Base-by-base conservation (phyloP, 306 rosid genomes). In the Myrica gale region DNA sequence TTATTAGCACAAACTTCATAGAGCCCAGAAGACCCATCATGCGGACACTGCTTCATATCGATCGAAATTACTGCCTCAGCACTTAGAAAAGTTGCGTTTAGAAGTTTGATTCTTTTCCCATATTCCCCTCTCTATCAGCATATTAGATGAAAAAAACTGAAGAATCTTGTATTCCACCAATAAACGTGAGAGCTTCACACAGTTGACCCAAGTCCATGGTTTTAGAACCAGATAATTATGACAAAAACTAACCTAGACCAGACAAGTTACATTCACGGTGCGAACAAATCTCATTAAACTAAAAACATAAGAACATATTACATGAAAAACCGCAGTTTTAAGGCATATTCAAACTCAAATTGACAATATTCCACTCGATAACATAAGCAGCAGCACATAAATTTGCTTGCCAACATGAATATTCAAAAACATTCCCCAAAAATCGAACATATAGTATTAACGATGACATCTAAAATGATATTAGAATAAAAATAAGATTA, bases 141-240 rank as follows among this genome's bases (percentile, higher is more conserved):
- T 17, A 66, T 41, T 60, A 66, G 50, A 21, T 42, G 9, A 16
- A 62, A 1, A 17, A n/a, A 54, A 17, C 2, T 54, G 21, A 54
- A 37, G 3, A 39, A 6, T 6, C 39, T 7, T 15, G 21, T 4
- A 58, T 63, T 63, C n/a, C 46, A 13, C 6, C 17, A 32, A 16
- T 12, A 32, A 62, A 63, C 9, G 5, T 63, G 69, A 63, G 21
- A 63, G 69, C 69, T 37, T 16, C 10, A 62, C 21, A 58, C 43
- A 63, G 43, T 66, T 66, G 70, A 48, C 41, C 32, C 12, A 66
- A 66, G 26, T 42, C 15, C 17, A 66, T 66, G 50, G 42, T 66
- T 66, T 66, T 42, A 17, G 3, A 42, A 66, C 50, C 70, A 48
- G 17, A 17, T 9, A 41, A 41, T 7, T 39, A 41, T 7, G 9